Conservation (phyloP, 2,329 filamentous ascomycete species). For the Dothideomycetes sp. region DNA sequence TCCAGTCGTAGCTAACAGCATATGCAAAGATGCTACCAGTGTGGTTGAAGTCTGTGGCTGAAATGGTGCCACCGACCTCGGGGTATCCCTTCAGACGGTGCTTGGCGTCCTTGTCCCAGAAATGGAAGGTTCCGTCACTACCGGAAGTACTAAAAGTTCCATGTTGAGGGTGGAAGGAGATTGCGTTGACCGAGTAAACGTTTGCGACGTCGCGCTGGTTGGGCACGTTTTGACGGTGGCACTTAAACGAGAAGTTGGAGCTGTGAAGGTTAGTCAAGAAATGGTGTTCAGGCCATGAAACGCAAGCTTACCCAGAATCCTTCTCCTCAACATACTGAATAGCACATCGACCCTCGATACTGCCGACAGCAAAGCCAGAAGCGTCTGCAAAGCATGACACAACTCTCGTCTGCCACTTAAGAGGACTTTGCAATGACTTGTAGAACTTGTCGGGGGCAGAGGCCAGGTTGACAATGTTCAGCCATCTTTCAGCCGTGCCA, state of each 20-base stretch:
- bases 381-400: conserved; percentile 92
- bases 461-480: conserved; percentile 86
- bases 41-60: conserved; percentile 81
- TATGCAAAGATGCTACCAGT: conserved; percentile 53
- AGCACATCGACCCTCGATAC: conserved; percentile 91
- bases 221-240: conserved; percentile 72
- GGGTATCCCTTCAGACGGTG: conserved; percentile 54
- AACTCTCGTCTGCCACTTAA: conserved; percentile 96
- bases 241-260: conserved; percentile 98
- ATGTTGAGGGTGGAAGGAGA: conserved; percentile 92
- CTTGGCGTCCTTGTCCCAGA: conserved; percentile 64
- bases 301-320: conserved; percentile 48
- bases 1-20: conserved; percentile 94
- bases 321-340: conserved; percentile 99
- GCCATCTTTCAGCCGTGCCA: conserved; percentile 88
- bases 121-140: conserved; percentile 91
- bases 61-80: conserved; percentile 63
- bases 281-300: not conserved
- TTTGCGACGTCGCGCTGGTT: conserved; percentile 58
- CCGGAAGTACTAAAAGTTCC: conserved; percentile 98
- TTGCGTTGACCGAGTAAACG: conserved; percentile 92
- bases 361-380: conserved; percentile 85
- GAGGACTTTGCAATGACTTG: conserved; percentile 88
- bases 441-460: conserved; percentile 81
- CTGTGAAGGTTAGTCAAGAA: conserved; percentile 13